Evolutionary conservation across 2,329 filamentous ascomycete species (phyloP), one percentile per base, ranked within the genome.

Genomic region (Microdochium bolleyi): DNA sequence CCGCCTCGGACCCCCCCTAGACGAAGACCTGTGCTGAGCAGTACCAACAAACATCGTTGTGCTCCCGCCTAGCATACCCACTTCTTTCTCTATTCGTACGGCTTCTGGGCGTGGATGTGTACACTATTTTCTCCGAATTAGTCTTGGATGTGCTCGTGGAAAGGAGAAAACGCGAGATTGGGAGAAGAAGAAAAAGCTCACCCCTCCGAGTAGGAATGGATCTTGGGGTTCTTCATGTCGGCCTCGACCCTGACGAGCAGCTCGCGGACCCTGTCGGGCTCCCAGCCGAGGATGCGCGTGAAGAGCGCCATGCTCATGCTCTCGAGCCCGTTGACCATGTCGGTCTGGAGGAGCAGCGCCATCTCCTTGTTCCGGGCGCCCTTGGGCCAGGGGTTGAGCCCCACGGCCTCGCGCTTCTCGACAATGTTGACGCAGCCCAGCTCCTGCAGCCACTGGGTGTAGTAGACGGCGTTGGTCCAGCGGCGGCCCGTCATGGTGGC

Each of bases 131-230:
- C 4, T 48, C 19, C 7, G 22, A 8, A 41, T 21, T 30, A 48
- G 51, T n/a, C 25, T 11, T 10, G 32, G 9, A 16, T 37, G 24
- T 7, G 19, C 24, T 3, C 49, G 30, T 22, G 48, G 25, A 21
- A 21, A 38, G 8, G 10, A 49, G 49, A 46, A 34, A 34, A 25
- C n/a, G n/a, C n/a, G n/a, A n/a, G n/a, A 51, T 38, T 38, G 38
- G 34, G 24, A 48, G 2, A 22, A 50, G 27, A 46, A 49, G 46
- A 21, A n/a, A 50, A 22, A 41, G 55, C 56, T 57, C 24, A 61
- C 58, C 60, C 59, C 50, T 61, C 59, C 1, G 56, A 58, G 49
- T 59, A 63, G 7, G 57, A 57, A 53, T 60, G 61, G n/a, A 63
- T 53, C 27, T 53, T 58, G 1, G 56, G 56, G 32, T 63, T 53